These are phyloP conservation scores for Alternaria conjuncta DNA, from an alignment of 2,329 filamentous ascomycete genomes.

Conservation along the genomic window DNA sequence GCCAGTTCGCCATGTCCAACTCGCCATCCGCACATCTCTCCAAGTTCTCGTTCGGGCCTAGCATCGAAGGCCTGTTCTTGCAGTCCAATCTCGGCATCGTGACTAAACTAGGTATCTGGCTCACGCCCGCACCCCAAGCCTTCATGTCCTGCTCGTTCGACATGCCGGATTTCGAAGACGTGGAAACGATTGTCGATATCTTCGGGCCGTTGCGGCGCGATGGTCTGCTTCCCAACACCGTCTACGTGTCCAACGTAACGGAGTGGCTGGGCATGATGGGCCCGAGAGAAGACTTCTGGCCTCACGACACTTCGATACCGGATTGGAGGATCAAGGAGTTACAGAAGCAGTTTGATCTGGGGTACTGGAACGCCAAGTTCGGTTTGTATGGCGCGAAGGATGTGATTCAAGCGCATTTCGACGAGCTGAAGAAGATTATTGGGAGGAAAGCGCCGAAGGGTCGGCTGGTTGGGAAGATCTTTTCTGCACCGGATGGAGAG, in stretches of 20 bases:
- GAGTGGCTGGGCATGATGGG: constrained; percentile 56
- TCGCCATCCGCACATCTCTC: constrained; percentile 50
- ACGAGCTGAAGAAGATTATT: constrained; percentile 49
- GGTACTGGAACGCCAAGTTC: constrained; percentile 56
- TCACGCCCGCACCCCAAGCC: constrained; percentile 48
- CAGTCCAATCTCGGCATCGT: constrained; percentile 62
- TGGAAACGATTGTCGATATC: constrained; percentile 54
- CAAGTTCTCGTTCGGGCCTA: constrained; percentile 49
- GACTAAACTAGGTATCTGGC: constrained; percentile 48
- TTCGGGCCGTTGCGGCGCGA: constrained; percentile 55
- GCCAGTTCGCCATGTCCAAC: constrained; percentile 51
- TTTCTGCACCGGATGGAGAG: constrained; percentile 47
- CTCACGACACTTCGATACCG: constrained; percentile 53
- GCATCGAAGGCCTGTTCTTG: constrained; percentile 56
- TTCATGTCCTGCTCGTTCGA: constrained; percentile 57
- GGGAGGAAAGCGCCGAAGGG: constrained; percentile 48
- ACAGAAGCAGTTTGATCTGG: constrained; percentile 50
- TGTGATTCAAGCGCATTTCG: constrained; percentile 55
- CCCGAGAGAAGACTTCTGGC: constrained; percentile 54
- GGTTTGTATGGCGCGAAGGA: constrained; percentile 53
- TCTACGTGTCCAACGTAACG: constrained; percentile 56
- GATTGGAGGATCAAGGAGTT: constrained; percentile 55
- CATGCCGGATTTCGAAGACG: constrained; percentile 55
- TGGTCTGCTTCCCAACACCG: constrained; percentile 52
- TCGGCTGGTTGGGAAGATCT: constrained; percentile 47